Conservation (phyloP, 1,284 basidiomycete species). For the Ustilago lituana region DNA sequence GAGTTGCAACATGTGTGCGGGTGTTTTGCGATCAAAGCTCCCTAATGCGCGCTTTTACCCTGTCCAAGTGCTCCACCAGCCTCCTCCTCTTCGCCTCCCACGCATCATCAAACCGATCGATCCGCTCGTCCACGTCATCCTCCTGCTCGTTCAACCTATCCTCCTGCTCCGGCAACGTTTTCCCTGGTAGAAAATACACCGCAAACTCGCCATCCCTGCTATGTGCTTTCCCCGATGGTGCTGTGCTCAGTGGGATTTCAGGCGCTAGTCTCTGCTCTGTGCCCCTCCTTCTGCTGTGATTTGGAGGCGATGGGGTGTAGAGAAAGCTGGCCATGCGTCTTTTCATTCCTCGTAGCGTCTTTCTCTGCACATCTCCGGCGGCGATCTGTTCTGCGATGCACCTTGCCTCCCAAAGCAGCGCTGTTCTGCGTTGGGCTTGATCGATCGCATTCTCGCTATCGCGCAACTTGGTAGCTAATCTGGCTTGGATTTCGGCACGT, state of each 20-base stretch:
- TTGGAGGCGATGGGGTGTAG: constrained; percentile 6
- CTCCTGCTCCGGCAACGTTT: constrained; percentile 35
- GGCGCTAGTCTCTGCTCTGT: constrained; percentile 6
- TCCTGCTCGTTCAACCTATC: constrained; percentile 38
- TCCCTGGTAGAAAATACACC: constrained; percentile 32
- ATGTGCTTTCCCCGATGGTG: background rate
- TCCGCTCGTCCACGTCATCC: constrained; percentile 40
- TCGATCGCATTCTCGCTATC: background rate
- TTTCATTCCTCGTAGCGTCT: constrained; percentile 20
- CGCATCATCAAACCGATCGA: constrained; percentile 24
- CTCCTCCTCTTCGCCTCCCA: background rate
- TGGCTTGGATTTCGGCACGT: constrained; percentile 21
- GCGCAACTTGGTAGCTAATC: constrained; percentile 7
- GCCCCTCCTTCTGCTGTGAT: background rate
- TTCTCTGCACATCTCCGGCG: constrained; percentile 14
- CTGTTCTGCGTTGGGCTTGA: background rate
- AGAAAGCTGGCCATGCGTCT: constrained; percentile 36
- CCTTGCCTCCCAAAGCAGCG: constrained; percentile 24
- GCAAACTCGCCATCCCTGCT: constrained; percentile 1
- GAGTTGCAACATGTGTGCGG: no score
- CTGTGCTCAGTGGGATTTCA: no score
- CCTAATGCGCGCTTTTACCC: constrained; percentile 6
- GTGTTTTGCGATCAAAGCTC: no score
- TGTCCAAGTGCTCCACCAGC: constrained; percentile 9
- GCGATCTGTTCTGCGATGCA: constrained; percentile 21